phyloP scores from a whole-genome alignment of 768 basidiomycete genomes.

The Asterophora parasitica region DNA sequence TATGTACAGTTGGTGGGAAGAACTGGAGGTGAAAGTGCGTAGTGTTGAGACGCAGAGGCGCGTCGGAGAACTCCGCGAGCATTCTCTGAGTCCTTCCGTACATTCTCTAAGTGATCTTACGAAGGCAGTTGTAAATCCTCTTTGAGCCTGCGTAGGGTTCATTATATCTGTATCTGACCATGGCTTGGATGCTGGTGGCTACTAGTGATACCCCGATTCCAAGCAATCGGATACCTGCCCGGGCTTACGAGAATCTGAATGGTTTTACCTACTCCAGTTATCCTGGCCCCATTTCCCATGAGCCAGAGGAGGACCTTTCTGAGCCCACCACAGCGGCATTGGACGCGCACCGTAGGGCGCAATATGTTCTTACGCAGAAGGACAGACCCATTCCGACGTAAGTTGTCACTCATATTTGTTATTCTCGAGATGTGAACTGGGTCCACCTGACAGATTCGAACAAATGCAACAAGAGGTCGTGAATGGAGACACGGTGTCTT shows the following conservation, averaged over 20 bases:
- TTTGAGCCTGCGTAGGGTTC: no score
- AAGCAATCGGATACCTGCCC: constrained; percentile 6
- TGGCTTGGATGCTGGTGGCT: constrained; percentile 9
- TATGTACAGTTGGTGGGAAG: background rate
- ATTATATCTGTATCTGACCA: background rate
- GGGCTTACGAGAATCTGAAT: constrained; percentile 2
- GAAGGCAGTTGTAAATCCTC: no score
- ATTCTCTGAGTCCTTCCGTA: no score
- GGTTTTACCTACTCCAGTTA: constrained; percentile 5
- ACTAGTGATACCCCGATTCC: background rate
- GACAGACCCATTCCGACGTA: constrained; percentile 37
- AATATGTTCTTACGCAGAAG: constrained; percentile 37
- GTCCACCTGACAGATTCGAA: constrained; percentile 24
- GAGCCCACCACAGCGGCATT: constrained; percentile 16
- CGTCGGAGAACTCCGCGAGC: constrained; percentile 2
- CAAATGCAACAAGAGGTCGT: constrained; percentile 29
- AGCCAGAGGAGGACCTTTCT: constrained; percentile 1
- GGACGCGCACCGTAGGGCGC: constrained; percentile 30
- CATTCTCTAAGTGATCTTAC: no score
- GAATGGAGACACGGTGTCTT: constrained; percentile 22
- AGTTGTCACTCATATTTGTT: constrained; percentile 9
- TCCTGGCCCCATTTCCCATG: background rate
- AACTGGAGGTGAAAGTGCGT: no score
- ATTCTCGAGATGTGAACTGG: background rate
- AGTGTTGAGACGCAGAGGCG: no score